These are phyloP conservation scores for Byssochlamys sp. DNA, from an alignment of 2,329 filamentous ascomycete species.

Conservation along the genomic window DNA sequence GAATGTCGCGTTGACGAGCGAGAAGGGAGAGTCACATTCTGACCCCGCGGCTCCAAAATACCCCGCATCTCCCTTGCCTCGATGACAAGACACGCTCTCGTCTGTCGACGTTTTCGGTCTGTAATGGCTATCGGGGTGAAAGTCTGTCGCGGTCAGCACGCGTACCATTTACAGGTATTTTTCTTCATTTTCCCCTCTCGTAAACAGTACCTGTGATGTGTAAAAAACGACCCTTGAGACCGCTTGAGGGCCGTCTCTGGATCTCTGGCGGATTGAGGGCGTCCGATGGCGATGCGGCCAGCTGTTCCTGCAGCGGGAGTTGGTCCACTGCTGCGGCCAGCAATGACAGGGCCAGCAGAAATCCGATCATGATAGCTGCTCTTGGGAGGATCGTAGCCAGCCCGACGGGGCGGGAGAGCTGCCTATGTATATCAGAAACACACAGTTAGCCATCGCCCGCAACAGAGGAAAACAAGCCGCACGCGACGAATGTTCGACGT, in stretches of 20 bases:
- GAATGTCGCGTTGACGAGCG: conserved; percentile 79
- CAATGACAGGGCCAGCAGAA: background rate
- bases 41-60: conserved; percentile 75
- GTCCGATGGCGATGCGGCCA: background rate
- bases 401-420: background rate
- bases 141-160: conserved; percentile 50
- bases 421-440: background rate
- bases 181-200: background rate
- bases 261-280: background rate
- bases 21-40: conserved; percentile 74
- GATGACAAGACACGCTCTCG: conserved; percentile 65
- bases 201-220: conserved; percentile 65
- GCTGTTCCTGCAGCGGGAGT: background rate
- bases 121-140: conserved; percentile 87
- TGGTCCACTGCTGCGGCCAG: background rate
- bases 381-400: background rate
- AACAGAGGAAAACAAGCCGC: background rate
- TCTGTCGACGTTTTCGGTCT: conserved; percentile 64
- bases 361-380: background rate
- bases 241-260: background rate
- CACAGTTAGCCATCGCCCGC: background rate
- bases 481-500: background rate
- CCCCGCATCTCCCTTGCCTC: conserved; percentile 65
- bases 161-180: background rate
- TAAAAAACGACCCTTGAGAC: conserved; percentile 64